Conservation (phyloP, 345 rosid genomes). For the Gossypioides kirkii region DNA sequence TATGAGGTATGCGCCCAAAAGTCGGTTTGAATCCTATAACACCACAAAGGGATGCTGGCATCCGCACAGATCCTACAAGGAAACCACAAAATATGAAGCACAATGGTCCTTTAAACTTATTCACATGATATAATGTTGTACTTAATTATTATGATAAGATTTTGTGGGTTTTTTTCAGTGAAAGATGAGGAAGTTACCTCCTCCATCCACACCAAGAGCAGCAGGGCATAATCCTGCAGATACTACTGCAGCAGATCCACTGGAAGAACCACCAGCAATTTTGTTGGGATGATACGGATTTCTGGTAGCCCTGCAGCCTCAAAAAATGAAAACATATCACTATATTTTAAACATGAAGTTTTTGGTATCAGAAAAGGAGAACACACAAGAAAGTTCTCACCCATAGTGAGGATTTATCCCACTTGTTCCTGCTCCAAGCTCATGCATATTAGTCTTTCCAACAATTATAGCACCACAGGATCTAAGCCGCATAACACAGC, state of each 20-base stretch:
- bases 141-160: no score
- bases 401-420: conserved; percentile 82
- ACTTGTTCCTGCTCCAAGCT: conserved; percentile 76
- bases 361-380: neutral
- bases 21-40: conserved; percentile 74
- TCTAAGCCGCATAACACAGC: conserved; percentile 54
- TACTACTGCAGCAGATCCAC: conserved; percentile 79
- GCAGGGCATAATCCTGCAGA: conserved; percentile 70
- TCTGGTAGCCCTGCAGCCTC: conserved; percentile 38
- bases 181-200: conserved; percentile 36
- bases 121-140: neutral
- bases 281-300: conserved; percentile 49
- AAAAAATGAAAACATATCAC: neutral
- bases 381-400: conserved; percentile 17
- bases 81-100: conserved; percentile 3
- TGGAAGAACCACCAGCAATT: conserved; percentile 66
- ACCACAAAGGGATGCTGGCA: conserved; percentile 80
- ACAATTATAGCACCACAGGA: conserved; percentile 58
- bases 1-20: conserved; percentile 54
- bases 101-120: neutral
- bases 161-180: neutral
- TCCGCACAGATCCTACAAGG: conserved; percentile 57
- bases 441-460: conserved; percentile 82
- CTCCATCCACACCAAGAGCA: conserved; percentile 81
- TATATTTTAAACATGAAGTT: neutral